Evolutionary conservation across 345 rosid genomes (phyloP).

Genomic region (Camelina laxa): DNA sequence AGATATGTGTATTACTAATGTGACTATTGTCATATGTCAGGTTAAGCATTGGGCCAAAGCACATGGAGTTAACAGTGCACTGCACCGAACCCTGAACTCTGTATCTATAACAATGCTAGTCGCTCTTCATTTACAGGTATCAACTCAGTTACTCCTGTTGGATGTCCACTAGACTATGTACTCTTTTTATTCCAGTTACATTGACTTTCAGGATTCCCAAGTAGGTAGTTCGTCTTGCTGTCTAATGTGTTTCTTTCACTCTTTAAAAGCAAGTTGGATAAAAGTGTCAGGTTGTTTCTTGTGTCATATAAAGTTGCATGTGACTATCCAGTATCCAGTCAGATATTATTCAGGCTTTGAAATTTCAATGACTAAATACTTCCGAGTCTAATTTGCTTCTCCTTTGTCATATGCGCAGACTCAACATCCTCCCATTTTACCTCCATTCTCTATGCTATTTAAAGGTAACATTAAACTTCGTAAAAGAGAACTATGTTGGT

Average conservation of each 20-base stretch:
- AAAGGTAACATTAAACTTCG: conserved; percentile 45
- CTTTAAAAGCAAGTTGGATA: not conserved
- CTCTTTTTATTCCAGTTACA: not conserved
- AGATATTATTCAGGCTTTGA: not conserved
- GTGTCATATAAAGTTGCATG: conserved; percentile 2
- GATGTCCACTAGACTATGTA: not conserved
- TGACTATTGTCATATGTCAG: conserved; percentile 39
- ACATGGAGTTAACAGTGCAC: conserved; percentile 56
- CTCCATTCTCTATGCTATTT: conserved; percentile 58
- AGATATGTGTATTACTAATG: not conserved
- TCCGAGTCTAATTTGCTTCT: conserved; percentile 17
- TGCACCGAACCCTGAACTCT: conserved; percentile 54
- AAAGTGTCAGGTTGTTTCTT: not conserved
- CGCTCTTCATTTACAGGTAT: conserved; percentile 64
- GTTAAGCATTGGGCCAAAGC: conserved; percentile 65
- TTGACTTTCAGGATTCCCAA: not conserved
- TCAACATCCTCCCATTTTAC: conserved; percentile 65
- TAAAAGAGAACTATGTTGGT: not conserved
- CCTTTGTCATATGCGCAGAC: conserved; percentile 49
- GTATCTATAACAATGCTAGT: conserved; percentile 56
- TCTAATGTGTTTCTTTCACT: not conserved
- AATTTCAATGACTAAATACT: not conserved
- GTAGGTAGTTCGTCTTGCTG: not conserved
- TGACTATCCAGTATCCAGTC: not conserved
- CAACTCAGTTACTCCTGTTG: conserved; percentile 17